Conservation (phyloP, 495 filamentous ascomycete genomes). For the Corynascus novoguineensis region DNA sequence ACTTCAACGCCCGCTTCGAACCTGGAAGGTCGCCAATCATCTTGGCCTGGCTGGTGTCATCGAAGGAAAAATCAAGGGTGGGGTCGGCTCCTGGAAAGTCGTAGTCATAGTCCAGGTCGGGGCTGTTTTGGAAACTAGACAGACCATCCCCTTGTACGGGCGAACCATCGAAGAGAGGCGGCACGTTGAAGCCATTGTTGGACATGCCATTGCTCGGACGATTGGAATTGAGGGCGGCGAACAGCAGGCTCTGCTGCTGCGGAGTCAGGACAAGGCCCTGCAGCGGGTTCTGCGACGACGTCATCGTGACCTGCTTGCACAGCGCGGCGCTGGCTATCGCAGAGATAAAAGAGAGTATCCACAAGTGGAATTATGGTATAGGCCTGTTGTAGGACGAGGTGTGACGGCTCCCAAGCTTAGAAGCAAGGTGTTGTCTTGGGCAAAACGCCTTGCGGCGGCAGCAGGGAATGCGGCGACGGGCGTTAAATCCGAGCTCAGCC, state of each 20-base stretch:
- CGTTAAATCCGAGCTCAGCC: slow-evolving; percentile 10
- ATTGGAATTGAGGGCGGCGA: slow-evolving; percentile 83
- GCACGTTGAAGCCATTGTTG: slow-evolving; percentile 40
- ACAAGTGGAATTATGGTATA: neutral
- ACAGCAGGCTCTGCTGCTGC: slow-evolving; percentile 80
- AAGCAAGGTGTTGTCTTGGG: neutral
- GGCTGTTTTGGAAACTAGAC: slow-evolving; percentile 60
- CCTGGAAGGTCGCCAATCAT: slow-evolving; percentile 76
- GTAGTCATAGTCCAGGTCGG: slow-evolving; percentile 75
- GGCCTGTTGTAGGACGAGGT: neutral
- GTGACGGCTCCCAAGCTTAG: neutral
- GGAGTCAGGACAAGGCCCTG: slow-evolving; percentile 60
- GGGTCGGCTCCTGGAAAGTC: slow-evolving; percentile 47
- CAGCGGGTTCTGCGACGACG: slow-evolving; percentile 39
- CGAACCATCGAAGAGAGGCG: slow-evolving; percentile 52
- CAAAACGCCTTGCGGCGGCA: neutral
- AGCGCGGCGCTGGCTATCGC: neutral
- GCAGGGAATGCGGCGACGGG: neutral
- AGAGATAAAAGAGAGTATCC: no score
- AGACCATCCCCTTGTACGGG: slow-evolving; percentile 36
- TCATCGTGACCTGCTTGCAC: slow-evolving; percentile 39
- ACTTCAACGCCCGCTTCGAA: slow-evolving; percentile 39
- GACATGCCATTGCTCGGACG: slow-evolving; percentile 30
- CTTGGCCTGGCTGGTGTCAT: slow-evolving; percentile 59
- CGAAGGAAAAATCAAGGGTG: slow-evolving; percentile 58